Evolutionary conservation across 2,329 filamentous ascomycete species (phyloP).

Genomic region (Monosporascus sp.): DNA sequence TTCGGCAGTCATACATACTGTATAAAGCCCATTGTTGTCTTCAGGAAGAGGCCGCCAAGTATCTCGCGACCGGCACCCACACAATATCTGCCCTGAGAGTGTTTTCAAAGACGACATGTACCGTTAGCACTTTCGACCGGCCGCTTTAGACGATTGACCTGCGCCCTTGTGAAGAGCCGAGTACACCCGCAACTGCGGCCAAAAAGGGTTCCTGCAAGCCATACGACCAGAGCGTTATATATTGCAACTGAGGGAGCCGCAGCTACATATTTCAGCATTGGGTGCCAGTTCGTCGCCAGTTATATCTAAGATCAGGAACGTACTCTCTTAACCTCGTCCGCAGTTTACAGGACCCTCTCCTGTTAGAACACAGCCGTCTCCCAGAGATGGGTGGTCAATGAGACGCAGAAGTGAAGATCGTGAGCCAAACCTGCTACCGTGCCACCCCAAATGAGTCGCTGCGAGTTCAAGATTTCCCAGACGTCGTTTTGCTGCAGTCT

Average conservation of each 20-base stretch:
- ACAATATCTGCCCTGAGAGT: too few relatives aligned
- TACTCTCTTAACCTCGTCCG: not conserved
- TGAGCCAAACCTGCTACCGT: not conserved
- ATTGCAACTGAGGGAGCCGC: not conserved
- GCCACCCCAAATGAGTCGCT: not conserved
- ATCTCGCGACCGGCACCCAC: too few relatives aligned
- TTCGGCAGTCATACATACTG: too few relatives aligned
- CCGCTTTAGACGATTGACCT: too few relatives aligned
- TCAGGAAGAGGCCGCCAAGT: too few relatives aligned
- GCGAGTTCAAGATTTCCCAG: not conserved
- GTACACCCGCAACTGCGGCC: too few relatives aligned
- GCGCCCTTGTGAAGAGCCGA: too few relatives aligned
- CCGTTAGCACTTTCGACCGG: too few relatives aligned
- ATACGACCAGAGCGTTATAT: too few relatives aligned
- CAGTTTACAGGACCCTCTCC: not conserved
- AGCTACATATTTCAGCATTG: not conserved
- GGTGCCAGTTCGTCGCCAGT: not conserved
- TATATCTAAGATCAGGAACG: not conserved
- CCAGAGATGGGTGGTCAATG: constrained; percentile 2
- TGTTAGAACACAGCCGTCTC: not conserved
- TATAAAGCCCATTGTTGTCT: too few relatives aligned
- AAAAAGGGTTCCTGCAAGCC: too few relatives aligned
- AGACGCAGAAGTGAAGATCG: not conserved
- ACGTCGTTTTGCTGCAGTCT: not conserved
- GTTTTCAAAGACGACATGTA: too few relatives aligned